A percentile compares a stretch with the other conserved stretches of the same genome.
These are phyloP conservation scores for Sclerotinia glacialis DNA, from an alignment of 2,329 filamentous ascomycete species.

Conservation along the genomic window DNA sequence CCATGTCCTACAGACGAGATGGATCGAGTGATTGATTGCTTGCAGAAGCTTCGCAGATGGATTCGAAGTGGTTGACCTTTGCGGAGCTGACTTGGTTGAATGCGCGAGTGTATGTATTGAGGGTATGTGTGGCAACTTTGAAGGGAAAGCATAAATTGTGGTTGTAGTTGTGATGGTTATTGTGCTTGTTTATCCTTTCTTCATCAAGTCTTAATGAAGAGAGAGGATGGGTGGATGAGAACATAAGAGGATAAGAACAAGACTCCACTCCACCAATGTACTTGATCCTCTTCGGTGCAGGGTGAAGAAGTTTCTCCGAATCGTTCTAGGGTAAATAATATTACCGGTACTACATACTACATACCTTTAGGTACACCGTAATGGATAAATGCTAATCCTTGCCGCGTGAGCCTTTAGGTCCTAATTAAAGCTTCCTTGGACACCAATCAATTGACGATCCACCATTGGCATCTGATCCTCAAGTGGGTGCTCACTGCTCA, in stretches of 20 bases:
- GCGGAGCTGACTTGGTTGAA: neutral
- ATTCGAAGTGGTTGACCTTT: neutral
- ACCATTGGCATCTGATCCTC: no score
- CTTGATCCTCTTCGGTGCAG: no score
- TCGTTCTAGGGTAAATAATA: no score
- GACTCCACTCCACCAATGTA: no score
- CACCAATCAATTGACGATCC: neutral
- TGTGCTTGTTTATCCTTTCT: neutral
- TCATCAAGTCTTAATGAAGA: neutral
- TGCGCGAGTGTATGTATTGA: neutral
- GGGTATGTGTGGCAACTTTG: neutral
- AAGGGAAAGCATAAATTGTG: neutral
- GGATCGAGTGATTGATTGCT: neutral
- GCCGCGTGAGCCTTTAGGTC: no score
- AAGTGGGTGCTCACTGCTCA: neutral
- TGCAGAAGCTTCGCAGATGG: neutral
- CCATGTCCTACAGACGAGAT: neutral
- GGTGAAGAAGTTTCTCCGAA: no score
- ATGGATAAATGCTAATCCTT: no score
- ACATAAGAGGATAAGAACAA: no score
- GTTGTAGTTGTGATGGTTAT: neutral
- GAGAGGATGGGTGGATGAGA: neutral
- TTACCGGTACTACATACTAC: no score
- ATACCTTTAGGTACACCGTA: no score
- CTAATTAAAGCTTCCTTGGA: no score